phyloP scores from a whole-genome alignment of 2,329 filamentous ascomycete genomes.

The Microcyclosporella mali region DNA sequence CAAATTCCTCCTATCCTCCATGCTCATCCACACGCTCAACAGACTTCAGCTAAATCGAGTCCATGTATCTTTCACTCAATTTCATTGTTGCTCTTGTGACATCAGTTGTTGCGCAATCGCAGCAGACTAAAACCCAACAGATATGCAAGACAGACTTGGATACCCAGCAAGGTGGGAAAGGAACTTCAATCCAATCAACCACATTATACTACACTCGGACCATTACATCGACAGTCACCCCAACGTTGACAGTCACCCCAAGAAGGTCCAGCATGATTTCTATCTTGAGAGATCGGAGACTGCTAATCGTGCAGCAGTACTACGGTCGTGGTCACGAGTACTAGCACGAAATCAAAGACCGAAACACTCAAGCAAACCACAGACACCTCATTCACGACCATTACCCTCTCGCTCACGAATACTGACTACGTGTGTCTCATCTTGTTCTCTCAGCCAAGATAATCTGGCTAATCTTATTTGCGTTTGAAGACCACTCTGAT shows the following conservation, averaged over 20 bases:
- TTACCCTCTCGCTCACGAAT: conserved; percentile 7
- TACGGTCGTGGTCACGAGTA: not conserved
- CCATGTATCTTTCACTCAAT: conserved; percentile 1
- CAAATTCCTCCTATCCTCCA: not conserved
- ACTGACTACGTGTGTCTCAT: conserved; percentile 1
- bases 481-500: conserved; percentile 9
- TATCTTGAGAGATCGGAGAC: too few relatives aligned
- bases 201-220: conserved; percentile 3
- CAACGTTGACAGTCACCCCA: not conserved
- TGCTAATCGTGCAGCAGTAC: not conserved
- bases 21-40: not conserved
- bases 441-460: too few relatives aligned
- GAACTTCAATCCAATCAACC: conserved; percentile 4
- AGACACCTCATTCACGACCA: conserved; percentile 9
- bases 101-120: not conserved
- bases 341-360: conserved; percentile 1
- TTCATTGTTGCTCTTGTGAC: not conserved
- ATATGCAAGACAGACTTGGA: conserved; percentile 3
- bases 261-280: not conserved
- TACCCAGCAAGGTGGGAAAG: conserved; percentile 1
- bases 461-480: too few relatives aligned
- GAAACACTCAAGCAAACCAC: conserved; percentile 11
- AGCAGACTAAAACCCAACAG: conserved; percentile 3
- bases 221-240: not conserved
- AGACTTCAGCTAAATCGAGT: not conserved